Evolutionary conservation across 148 eudicot genomes (phyloP), one percentile per base, ranked within the genome.

Genomic region (Amaranthus cruentus): DNA sequence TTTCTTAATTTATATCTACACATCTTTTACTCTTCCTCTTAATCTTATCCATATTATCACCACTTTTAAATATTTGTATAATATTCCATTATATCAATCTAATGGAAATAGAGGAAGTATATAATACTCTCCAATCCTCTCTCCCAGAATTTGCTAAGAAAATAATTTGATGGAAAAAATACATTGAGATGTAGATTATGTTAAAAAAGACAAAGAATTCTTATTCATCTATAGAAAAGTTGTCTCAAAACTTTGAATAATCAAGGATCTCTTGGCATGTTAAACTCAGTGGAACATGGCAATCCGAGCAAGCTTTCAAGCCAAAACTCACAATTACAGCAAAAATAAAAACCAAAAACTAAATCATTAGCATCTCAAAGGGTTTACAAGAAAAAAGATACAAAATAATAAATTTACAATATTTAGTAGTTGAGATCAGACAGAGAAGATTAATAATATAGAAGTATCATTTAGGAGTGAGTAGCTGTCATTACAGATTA

Each of bases 401-500:
- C 49, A 47, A 74, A 8, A 55, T 4, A 28, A 48, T 56, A 28
- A 57, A 75, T 75, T 58, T 75, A 75, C 78, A 75, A 59, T 14
- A 49, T 28, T 28, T 28, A 28, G 38, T 53, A 75, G 46, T 38
- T 44, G 66, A 68, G n/a, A 75, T 49, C 15, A 66, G 49, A 48
- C 13, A 15, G 9, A 47, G 55, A 64, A 48, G 54, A 28, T 28
- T 28, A 28, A 2, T 28, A 28, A 28, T 28, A 28, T 28, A 28
- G 38, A 28, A 28, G 38, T 28, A 28, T 28, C 1, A 28, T 28
- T 28, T 28, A 28, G 38, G 38, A 28, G 38, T 28, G 38, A 28
- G 38, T 54, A 70, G 50, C 70, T 56, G 55, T 50, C 52, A 59
- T 13, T 52, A 47, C 69, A 68, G 54, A 69, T 82, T 79, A 91